phyloP scores from a whole-genome alignment of 345 rosid genomes.

The Limnanthes douglasii region DNA sequence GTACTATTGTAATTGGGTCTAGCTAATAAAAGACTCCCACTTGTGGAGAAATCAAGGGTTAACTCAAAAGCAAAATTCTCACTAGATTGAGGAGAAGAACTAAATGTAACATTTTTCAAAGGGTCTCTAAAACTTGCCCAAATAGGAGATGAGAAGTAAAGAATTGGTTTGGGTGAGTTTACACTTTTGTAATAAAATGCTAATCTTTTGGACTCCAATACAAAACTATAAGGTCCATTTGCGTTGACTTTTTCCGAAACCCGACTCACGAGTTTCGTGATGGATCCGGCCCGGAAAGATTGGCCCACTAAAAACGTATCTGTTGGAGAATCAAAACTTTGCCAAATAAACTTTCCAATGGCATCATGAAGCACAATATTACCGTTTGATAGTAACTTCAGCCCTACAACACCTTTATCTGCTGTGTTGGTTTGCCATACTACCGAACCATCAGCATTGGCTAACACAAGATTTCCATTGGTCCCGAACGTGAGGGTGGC shows the following conservation, averaged over 20 bases:
- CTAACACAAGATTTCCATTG: conserved; percentile 34
- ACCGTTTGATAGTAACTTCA: conserved; percentile 26
- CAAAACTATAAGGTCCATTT: conserved; percentile 22
- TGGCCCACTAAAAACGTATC: conserved; percentile 38
- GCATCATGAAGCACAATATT: conserved; percentile 38
- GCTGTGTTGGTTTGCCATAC: conserved; percentile 50
- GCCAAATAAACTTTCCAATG: conserved; percentile 31
- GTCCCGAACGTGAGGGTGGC: conserved; percentile 26
- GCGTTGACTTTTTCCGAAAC: conserved; percentile 7
- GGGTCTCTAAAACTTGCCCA: background rate
- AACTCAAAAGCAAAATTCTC: conserved; percentile 11
- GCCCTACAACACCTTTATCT: conserved; percentile 35
- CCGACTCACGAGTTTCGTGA: conserved; percentile 29
- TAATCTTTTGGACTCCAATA: conserved; percentile 19
- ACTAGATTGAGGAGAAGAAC: conserved; percentile 4
- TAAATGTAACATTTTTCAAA: conserved; percentile 4
- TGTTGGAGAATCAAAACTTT: conserved; percentile 39
- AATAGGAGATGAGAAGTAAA: conserved; percentile 12
- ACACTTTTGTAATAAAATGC: conserved; percentile 18
- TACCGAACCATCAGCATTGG: conserved; percentile 28
- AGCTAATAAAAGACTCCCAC: background rate
- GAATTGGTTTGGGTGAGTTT: conserved; percentile 12
- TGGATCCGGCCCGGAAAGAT: conserved; percentile 13
- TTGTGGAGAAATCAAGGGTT: background rate
- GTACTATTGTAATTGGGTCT: conserved; percentile 28